Evolutionary conservation across 768 basidiomycete species (phyloP), one percentile per base, ranked within the genome.

Genomic region (Suillus lakei): DNA sequence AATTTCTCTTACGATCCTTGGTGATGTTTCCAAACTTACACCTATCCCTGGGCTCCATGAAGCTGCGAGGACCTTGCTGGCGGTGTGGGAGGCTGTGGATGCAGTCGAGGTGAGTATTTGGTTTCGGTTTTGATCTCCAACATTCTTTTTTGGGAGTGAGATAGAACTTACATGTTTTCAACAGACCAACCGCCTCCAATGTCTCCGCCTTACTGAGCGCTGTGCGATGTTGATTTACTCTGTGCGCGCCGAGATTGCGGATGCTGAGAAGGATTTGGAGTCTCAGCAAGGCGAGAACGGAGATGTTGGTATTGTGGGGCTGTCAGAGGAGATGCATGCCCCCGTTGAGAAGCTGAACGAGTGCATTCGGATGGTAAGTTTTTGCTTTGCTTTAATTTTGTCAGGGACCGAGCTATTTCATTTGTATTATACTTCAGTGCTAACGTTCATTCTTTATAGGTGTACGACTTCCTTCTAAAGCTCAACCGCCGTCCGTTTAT

Each of bases 401-500:
- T 56, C 18, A 3, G 9, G 10, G 53, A 30, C 34, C 30, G 36
- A 38, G 16, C 16, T 10, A 21, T 7, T 23, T 39, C 5, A 8
- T 28, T 18, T 2, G 13, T 16, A 6, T 23, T 21, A 36, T 51
- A 21, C 8, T 38, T 21, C 4, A 23, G 18, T 34, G 41, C 53
- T 66, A 23, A 67, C 4, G 5, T 55, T 18, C 5, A 46, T n/a
- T 28, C 30, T 18, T 34, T 48, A 34, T 54, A 85, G 84, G 83
- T 91, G 4, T 78, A 80, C 46, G 67, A 71, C 2, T 84, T 93
- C 68, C 80, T 92, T 32, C 71, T 81, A 62, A 88, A 86, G 68
- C 88, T 92, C 67, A 78, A 81, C 18, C 80, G 85, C 48, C 80
- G 91, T 2, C 90, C 92, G 0, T 94, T 93, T 78, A 76, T 95